phyloP scores from a whole-genome alignment of 805 yeast genomes.

The Candida chauliodis region DNA sequence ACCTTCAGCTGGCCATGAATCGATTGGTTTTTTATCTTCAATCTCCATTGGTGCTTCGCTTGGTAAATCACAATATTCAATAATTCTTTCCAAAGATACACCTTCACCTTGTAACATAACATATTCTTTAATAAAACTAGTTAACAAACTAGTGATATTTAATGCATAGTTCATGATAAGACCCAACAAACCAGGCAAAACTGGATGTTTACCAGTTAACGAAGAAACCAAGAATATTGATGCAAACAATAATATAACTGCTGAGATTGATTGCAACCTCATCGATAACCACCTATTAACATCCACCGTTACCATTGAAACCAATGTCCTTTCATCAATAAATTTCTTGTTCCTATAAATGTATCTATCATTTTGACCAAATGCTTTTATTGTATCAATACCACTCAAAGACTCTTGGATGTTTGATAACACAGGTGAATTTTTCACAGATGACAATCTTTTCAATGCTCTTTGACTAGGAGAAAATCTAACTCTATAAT shows the following conservation, averaged over 20 bases:
- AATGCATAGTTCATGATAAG: conserved; percentile 61
- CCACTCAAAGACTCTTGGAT: conserved; percentile 73
- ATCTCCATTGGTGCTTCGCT: conserved; percentile 61
- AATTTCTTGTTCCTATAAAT: conserved; percentile 40
- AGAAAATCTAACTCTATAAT: conserved; percentile 62
- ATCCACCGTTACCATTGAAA: conserved; percentile 59
- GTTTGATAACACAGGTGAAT: conserved; percentile 68
- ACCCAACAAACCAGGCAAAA: conserved; percentile 64
- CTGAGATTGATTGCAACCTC: conserved; percentile 47
- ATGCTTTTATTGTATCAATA: conserved; percentile 60
- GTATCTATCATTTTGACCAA: conserved; percentile 45
- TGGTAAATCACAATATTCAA: conserved; percentile 59
- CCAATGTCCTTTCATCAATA: conserved; percentile 56
- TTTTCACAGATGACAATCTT: conserved; percentile 65
- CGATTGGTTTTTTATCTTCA: conserved; percentile 35
- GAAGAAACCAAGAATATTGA: conserved; percentile 53
- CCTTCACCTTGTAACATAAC: conserved; percentile 74
- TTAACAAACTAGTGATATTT: conserved; percentile 52
- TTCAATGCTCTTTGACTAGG: conserved; percentile 61
- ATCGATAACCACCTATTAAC: conserved; percentile 71
- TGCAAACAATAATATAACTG: conserved; percentile 42
- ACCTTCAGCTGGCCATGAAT: conserved; percentile 48
- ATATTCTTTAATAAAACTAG: conserved; percentile 56
- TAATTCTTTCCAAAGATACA: conserved; percentile 71
- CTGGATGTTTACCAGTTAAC: conserved; percentile 53